Conservation (phyloP, 441 rosid species). For the Adansonia grandidieri region DNA sequence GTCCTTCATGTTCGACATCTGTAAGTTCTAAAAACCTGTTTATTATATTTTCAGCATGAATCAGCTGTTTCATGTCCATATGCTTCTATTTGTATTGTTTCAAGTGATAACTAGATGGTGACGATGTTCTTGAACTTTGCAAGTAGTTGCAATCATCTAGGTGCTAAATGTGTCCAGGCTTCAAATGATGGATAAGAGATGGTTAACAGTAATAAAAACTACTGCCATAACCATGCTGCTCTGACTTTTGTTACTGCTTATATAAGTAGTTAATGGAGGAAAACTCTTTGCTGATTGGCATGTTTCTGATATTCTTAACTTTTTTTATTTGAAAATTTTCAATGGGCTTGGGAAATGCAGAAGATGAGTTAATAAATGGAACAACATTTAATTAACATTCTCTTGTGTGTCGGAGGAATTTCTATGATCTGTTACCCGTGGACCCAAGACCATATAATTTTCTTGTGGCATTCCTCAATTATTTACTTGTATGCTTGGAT, state of each 20-base stretch:
- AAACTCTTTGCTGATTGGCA: slow-evolving; percentile 11
- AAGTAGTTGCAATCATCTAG: slow-evolving; percentile 20
- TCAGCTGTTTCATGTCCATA: not conserved
- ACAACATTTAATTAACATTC: not conserved
- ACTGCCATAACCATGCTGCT: slow-evolving; percentile 12
- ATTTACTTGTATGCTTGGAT: not conserved
- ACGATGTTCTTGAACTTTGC: slow-evolving; percentile 8
- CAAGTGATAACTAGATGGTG: not conserved
- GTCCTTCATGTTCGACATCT: slow-evolving; percentile 83
- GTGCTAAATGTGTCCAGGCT: slow-evolving; percentile 11
- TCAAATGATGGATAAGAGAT: slow-evolving; percentile 8
- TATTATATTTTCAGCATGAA: not conserved
- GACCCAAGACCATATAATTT: not conserved
- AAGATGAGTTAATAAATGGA: not conserved
- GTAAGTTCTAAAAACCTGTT: slow-evolving; percentile 47
- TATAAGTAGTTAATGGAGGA: not conserved
- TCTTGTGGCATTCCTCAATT: not conserved
- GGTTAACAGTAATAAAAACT: not conserved
- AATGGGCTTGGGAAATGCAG: not conserved
- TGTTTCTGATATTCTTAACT: not conserved
- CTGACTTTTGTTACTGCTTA: not conserved
- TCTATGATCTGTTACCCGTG: not conserved
- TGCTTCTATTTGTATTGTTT: slow-evolving; percentile 1
- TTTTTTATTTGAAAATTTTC: slow-evolving; percentile 2
- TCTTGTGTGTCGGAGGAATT: not conserved